These are phyloP conservation scores for Drosera spatulata DNA, from an alignment of 179 eudicot genomes.

Conservation along the genomic window DNA sequence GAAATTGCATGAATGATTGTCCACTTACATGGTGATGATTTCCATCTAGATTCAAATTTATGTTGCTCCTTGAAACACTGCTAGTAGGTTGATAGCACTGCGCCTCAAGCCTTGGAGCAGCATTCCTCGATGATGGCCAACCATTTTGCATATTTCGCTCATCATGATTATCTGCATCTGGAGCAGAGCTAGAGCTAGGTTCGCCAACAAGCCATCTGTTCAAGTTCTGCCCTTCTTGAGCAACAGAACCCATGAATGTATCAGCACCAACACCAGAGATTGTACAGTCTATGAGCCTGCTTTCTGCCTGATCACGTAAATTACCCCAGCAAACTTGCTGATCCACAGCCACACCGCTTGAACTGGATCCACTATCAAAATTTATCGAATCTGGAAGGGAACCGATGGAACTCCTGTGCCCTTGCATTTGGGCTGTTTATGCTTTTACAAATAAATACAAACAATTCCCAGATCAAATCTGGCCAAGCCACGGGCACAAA, in stretches of 20 bases:
- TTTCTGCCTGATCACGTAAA: conserved; percentile 35
- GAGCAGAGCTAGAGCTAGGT: conserved; percentile 37
- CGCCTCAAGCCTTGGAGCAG: conserved; percentile 25
- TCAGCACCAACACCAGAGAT: conserved; percentile 22
- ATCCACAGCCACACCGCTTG: conserved; percentile 50
- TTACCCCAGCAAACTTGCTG: conserved; percentile 63
- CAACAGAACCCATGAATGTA: conserved; percentile 20
- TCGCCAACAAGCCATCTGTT: conserved; percentile 62
- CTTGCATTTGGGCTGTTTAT: conserved; percentile 54
- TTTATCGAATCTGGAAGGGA: conserved; percentile 71
- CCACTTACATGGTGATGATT: conserved; percentile 10
- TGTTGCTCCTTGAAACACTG: conserved; percentile 27
- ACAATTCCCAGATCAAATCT: conserved; percentile 5
- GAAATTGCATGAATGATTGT: conserved; percentile 27
- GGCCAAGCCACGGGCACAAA: background rate
- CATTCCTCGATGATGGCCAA: conserved; percentile 30
- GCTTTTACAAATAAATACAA: conserved; percentile 5
- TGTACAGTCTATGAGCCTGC: conserved; percentile 38
- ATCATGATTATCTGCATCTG: conserved; percentile 19
- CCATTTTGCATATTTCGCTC: conserved; percentile 36
- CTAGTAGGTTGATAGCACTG: conserved; percentile 29
- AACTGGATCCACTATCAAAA: conserved; percentile 55
- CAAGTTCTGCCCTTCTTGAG: conserved; percentile 30
- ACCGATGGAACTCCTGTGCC: conserved; percentile 70
- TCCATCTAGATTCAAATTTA: conserved; percentile 26